Percentiles rank a stretch among this genome's conserved stretches.
Evolutionary conservation across 129 eudicot genomes (phyloP).

Genomic region (Flaveria trinervia): DNA sequence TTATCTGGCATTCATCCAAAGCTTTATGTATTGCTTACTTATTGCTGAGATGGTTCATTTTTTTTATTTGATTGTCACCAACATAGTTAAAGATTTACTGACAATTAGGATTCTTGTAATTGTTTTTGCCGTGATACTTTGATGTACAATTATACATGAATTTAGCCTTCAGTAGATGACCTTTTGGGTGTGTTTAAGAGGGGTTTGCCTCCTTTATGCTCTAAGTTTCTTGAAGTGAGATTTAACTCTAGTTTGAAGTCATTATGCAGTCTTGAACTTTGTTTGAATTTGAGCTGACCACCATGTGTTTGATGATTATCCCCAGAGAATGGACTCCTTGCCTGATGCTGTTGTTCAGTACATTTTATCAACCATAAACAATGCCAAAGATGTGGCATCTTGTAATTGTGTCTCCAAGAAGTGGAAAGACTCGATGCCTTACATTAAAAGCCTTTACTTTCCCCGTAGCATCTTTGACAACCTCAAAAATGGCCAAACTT

Average conservation of each 20-base stretch:
- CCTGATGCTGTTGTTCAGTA: slow-evolving; percentile 81
- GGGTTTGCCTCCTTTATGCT: background rate
- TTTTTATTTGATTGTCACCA: too few species aligned
- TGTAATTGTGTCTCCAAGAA: slow-evolving; percentile 77
- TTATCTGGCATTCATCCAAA: too few species aligned
- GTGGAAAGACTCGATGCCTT: slow-evolving; percentile 81
- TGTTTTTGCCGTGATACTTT: too few species aligned
- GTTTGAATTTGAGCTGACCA: background rate
- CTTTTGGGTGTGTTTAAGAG: background rate
- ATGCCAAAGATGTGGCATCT: slow-evolving; percentile 81
- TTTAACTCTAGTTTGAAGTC: background rate
- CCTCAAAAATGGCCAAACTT: slow-evolving; percentile 44
- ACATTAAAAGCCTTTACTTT: slow-evolving; percentile 64
- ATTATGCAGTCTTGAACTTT: slow-evolving; percentile 2
- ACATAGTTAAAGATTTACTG: too few species aligned
- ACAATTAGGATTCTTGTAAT: too few species aligned
- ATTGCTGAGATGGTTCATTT: too few species aligned
- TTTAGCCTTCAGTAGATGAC: background rate
- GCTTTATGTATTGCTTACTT: too few species aligned
- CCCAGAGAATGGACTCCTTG: slow-evolving; percentile 69
- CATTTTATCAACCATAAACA: slow-evolving; percentile 58
- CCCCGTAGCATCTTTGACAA: slow-evolving; percentile 78
- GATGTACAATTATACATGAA: too few species aligned
- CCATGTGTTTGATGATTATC: slow-evolving; percentile 33
- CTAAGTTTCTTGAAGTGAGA: background rate